Base-by-base conservation (phyloP, 2,329 filamentous ascomycete genomes). In the Hymenoscyphus infarciens region DNA sequence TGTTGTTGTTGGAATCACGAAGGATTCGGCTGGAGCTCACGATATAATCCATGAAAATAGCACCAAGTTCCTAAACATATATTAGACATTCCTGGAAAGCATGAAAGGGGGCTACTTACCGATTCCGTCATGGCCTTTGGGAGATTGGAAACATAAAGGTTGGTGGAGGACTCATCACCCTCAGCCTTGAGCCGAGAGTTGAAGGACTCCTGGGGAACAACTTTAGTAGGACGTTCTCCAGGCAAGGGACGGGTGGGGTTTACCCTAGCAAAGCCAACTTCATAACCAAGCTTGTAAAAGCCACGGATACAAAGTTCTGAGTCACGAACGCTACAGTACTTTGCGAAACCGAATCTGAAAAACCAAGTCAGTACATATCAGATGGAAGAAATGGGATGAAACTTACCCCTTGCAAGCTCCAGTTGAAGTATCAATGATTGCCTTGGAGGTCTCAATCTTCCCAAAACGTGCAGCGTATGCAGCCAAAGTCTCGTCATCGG, bases 121-220 rank as follows among this genome's bases (percentile, higher is more conserved):
- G 91, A 87, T 80, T 99, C 96, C 59, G 91, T 96, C 83, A 96
- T 87, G 66, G 88, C 86, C 77, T 94, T 93, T 39, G 95, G 95
- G 54, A 99, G 84, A 77, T 98, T 99, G 31, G 96, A 99, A 66
- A 98, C 93, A 77, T 99, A 99, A 67, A 99, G 85, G 75, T 99
- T 99, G 68, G 95, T 98, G 56, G 96, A 98, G 52, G 78, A 74
- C 59, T 90, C 90, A 73, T 99, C 94, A 61, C 93, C 90, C 73
- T 98, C 91, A 55, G 95, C 94, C 83, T 99, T 98, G 71, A 99
- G 89, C 70, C 96, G 92, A 69, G 93, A 93, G 77, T 99, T 99
- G 80, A 98, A 97, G 22, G 94, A 98, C 81, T 98, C 95, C 90
- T 96, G 53, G 7, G 25, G 63, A 13, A 11, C 33, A 64, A 66